Percentiles rank a stretch among this genome's conserved stretches.
phyloP scores from a whole-genome alignment of 148 eudicot species.

The Persicaria maculosa region DNA sequence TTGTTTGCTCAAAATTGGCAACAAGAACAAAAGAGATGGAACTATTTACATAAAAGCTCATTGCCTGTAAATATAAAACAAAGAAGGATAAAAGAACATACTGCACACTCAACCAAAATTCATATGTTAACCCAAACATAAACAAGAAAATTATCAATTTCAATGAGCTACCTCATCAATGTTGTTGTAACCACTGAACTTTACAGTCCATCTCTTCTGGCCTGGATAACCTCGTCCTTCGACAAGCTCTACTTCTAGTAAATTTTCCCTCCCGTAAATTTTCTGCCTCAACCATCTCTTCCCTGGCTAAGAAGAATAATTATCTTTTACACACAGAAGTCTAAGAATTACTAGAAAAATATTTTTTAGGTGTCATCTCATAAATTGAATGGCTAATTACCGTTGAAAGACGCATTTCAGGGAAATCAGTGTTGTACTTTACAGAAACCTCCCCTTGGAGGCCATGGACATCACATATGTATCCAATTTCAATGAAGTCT shows the following conservation, averaged over 20 bases:
- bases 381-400: conserved; percentile 22
- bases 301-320: conserved; percentile 51
- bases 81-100: not conserved
- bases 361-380: not conserved
- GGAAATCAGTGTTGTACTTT: conserved; percentile 76
- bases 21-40: not conserved
- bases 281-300: conserved; percentile 85
- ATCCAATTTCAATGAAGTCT: conserved; percentile 69
- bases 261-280: conserved; percentile 44
- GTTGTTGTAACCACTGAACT: conserved; percentile 49
- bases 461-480: conserved; percentile 76
- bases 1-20: not conserved
- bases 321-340: conserved; percentile 1
- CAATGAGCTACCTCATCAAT: conserved; percentile 54
- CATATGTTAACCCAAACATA: not conserved
- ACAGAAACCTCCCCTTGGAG: conserved; percentile 89
- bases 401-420: conserved; percentile 72
- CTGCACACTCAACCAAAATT: not conserved
- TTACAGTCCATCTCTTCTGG: conserved; percentile 71
- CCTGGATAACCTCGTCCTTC: conserved; percentile 74
- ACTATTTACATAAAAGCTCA: not conserved
- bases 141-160: conserved; percentile 3
- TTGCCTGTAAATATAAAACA: not conserved
- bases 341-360: not conserved
- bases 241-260: conserved; percentile 71